Conservation (phyloP, 2,329 filamentous ascomycete species). For the Xylariaceae sp. region DNA sequence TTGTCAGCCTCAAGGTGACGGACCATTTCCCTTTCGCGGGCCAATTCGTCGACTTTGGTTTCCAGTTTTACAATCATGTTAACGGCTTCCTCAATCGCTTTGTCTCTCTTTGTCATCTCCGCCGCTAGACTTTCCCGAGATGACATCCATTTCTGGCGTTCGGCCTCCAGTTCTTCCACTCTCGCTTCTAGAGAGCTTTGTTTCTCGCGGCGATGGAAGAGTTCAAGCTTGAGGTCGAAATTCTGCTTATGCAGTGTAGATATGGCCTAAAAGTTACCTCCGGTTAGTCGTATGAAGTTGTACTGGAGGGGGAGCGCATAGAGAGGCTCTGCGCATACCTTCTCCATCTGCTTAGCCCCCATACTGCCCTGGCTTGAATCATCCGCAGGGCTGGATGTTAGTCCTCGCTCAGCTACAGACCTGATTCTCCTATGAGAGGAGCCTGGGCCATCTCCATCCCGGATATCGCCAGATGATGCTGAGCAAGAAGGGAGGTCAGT, state of each 20-base stretch:
- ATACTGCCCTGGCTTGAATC: slow-evolving; percentile 49
- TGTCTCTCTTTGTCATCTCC: slow-evolving; percentile 63
- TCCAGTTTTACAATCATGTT: slow-evolving; percentile 63
- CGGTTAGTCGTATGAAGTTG: slow-evolving; percentile 8
- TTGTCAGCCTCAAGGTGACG: slow-evolving; percentile 43
- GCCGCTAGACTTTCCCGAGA: slow-evolving; percentile 53
- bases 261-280: slow-evolving; percentile 44
- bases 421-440: slow-evolving; percentile 36
- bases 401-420: slow-evolving; percentile 34
- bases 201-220: slow-evolving; percentile 63
- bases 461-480: slow-evolving; percentile 34
- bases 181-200: slow-evolving; percentile 55
- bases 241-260: slow-evolving; percentile 69
- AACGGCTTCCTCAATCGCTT: slow-evolving; percentile 65
- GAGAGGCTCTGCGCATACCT: slow-evolving; percentile 38
- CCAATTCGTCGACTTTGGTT: slow-evolving; percentile 49
- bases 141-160: slow-evolving; percentile 49
- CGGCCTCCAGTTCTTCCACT: slow-evolving; percentile 49
- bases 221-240: slow-evolving; percentile 68
- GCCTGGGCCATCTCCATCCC: slow-evolving; percentile 30
- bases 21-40: slow-evolving; percentile 49
- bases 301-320: neutral
- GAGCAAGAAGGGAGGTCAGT: slow-evolving; percentile 32
- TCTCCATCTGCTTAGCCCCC: slow-evolving; percentile 63
- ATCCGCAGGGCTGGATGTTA: slow-evolving; percentile 39